Evolutionary conservation across 1,284 basidiomycete genomes (phyloP).

Genomic region (Apiotrichum brassicae): DNA sequence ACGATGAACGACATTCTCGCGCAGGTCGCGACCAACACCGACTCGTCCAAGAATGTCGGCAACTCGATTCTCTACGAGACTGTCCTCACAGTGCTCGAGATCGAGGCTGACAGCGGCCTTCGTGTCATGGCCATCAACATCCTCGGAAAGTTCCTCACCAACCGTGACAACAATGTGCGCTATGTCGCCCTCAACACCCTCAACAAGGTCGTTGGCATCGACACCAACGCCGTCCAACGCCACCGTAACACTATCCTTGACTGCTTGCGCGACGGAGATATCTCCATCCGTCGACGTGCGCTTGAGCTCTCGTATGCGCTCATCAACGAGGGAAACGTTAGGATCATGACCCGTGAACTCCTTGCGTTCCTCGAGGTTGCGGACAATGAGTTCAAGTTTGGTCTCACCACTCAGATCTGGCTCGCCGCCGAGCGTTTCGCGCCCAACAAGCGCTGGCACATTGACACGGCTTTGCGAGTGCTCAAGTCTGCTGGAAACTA

Average conservation of each 20-base stretch:
- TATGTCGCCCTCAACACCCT: constrained; percentile 98
- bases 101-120: constrained; percentile 90
- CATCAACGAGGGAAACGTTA: constrained; percentile 92
- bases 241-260: constrained; percentile 98
- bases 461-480: constrained; percentile 91
- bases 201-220: constrained; percentile 96
- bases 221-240: constrained; percentile 96
- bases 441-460: constrained; percentile 98
- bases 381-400: constrained; percentile 97
- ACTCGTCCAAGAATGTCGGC: constrained; percentile 95
- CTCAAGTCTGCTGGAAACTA: constrained; percentile 98
- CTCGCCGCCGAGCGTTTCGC: constrained; percentile 94
- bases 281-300: constrained; percentile 93
- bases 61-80: constrained; percentile 98
- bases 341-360: constrained; percentile 84
- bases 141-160: constrained; percentile 94
- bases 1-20: constrained; percentile 98
- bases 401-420: constrained; percentile 96
- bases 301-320: constrained; percentile 96
- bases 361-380: constrained; percentile 96
- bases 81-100: constrained; percentile 94
- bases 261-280: constrained; percentile 95
- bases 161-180: constrained; percentile 98
- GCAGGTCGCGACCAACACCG: constrained; percentile 96
- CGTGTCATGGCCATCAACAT: constrained; percentile 99